Base-by-base conservation (phyloP, 352 stramenopile species). In the Phytophthora palmivora region DNA sequence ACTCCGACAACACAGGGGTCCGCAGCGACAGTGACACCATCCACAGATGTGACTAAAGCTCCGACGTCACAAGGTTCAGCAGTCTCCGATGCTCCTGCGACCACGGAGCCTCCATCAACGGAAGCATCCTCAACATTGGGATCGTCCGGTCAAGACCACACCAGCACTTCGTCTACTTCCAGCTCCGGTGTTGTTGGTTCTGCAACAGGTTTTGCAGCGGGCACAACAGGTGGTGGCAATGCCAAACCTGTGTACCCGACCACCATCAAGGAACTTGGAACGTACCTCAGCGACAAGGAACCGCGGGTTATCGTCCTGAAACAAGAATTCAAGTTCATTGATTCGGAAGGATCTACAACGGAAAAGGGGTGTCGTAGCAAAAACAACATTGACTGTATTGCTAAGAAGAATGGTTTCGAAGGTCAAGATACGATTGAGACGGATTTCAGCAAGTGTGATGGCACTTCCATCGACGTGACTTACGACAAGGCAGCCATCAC, bases 401-500 rank as follows among this genome's bases (percentile, higher is more conserved):
- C 63, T 41, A 79, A 80, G 57, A 81, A 82, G 37, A 80, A 83
- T 37, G 76, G 70, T 14, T 74, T 72, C 56, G 37, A 74, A 51
- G 67, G 70, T 12, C 78, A 87, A 58, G 69, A 87, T 19, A 52
- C 74, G 33, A 78, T 87, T 38, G 44, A 73, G 6, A 64, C 71
- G 55, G 51, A 46, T 18, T 70, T 68, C 43, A 62, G 58, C 42
- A 76, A 71, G 58, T 67, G 56, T 7, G 68, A 84, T 18, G 76
- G 65, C 28, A 49, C 21, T 9, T 8, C 18, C 3, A 57, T 75
- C 18, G 53, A 65, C 0, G 21, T 69, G 60, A 70, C 62, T 15
- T 70, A 65, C 36, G 62, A 70, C 37, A 64, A 61, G 16, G 57
- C 58, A 9, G 49, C 52, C 33, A 56, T 36, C 9, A 72, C 50